Evolutionary conservation across 345 rosid genomes (phyloP), one percentile per base, ranked within the genome.

Genomic region (Citrus reticulata): DNA sequence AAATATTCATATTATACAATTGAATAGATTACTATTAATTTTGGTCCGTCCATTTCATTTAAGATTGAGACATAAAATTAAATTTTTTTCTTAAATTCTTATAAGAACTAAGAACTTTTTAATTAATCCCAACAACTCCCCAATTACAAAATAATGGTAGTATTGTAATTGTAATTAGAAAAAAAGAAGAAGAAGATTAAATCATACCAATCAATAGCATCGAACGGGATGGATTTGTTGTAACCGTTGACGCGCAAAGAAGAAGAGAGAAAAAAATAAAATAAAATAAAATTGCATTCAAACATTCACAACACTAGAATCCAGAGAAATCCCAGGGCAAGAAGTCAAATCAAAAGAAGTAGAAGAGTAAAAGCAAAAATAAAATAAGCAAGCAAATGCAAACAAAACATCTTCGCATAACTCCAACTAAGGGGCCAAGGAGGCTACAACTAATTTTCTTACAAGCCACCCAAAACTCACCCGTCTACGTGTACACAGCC

Each of bases 401-500:
- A 17, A 10, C 39, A 46, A 67, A 69, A 29, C 71, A 57, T n/a
- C 60, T 68, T 71, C 78, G 49, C 80, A 67, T 75, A n/a, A 49
- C 77, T 77, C 83, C 87, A 87, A 54, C 57, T n/a, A 4, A 5
- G 46, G 11, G 46, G 46, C 46, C 46, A 2, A 40, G 46, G 13
- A 40, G 2, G 2, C 58, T 6, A 17, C 22, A 5, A 17, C 58
- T 4, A 17, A 54, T 54, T 54, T 54, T 54, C 25, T 27, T 22
- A 8, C 20, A 20, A 75, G 58, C 85, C 86, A 82, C 89, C 62
- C 61, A 79, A 72, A 32, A 9, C 72, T 67, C n/a, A 58, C 78
- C 22, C 81, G 25, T 70, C 85, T 71, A 91, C 94, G 94, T 91
- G 91, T 89, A 57, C 88, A 71, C 49, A 55, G 73, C 85, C 67